phyloP scores from a whole-genome alignment of 2,329 filamentous ascomycete species.

The Lachnellula hyalina region DNA sequence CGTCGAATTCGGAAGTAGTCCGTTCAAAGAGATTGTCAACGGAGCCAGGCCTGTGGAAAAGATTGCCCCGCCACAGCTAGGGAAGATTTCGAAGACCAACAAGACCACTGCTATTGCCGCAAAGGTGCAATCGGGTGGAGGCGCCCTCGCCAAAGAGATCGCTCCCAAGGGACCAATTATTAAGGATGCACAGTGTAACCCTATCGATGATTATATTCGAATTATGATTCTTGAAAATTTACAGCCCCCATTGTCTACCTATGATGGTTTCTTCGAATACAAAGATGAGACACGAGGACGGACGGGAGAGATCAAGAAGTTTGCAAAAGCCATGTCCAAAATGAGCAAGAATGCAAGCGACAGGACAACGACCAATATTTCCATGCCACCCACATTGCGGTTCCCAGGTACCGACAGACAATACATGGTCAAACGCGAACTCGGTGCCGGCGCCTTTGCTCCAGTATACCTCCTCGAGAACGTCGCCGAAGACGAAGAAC shows the following conservation, averaged over 20 bases:
- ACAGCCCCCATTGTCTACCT: slow-evolving; percentile 67
- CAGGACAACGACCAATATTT: slow-evolving; percentile 56
- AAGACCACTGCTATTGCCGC: slow-evolving; percentile 29
- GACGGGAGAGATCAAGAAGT: slow-evolving; percentile 74
- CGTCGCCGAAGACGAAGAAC: slow-evolving; percentile 45
- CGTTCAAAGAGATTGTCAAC: slow-evolving; percentile 61
- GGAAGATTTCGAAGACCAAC: slow-evolving; percentile 42
- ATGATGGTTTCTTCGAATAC: slow-evolving; percentile 76
- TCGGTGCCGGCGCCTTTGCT: slow-evolving; percentile 90
- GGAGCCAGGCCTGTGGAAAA: slow-evolving; percentile 43
- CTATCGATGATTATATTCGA: slow-evolving; percentile 71
- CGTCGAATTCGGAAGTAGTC: slow-evolving; percentile 55
- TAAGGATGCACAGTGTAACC: slow-evolving; percentile 80
- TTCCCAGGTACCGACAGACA: slow-evolving; percentile 60
- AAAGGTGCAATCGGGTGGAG: slow-evolving; percentile 29
- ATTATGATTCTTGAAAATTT: slow-evolving; percentile 69
- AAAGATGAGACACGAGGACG: slow-evolving; percentile 57
- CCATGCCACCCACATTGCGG: slow-evolving; percentile 58
- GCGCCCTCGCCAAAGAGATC: slow-evolving; percentile 35
- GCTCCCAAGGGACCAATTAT: slow-evolving; percentile 66
- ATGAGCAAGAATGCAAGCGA: slow-evolving; percentile 37
- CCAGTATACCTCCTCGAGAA: slow-evolving; percentile 90
- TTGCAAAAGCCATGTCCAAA: slow-evolving; percentile 54
- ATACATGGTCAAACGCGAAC: slow-evolving; percentile 77
- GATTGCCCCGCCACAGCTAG: slow-evolving; percentile 48